Evolutionary conservation across 2,329 filamentous ascomycete species (phyloP).

Genomic region (Alternaria novae-zelandiae): DNA sequence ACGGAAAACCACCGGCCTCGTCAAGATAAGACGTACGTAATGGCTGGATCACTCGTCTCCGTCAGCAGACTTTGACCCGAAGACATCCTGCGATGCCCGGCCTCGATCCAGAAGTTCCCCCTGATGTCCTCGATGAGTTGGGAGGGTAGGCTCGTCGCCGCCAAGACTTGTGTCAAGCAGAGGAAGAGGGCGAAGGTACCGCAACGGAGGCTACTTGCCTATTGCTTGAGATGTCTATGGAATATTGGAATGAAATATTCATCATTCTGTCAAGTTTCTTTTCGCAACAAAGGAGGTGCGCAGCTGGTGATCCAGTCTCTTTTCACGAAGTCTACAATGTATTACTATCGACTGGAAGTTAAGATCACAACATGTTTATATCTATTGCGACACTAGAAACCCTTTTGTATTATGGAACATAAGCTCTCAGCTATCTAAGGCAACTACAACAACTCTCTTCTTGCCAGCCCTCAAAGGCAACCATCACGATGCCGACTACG

Average conservation of each 20-base stretch:
- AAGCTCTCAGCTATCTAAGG: background rate
- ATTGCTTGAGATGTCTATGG: too few relatives aligned
- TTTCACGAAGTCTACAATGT: background rate
- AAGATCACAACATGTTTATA: background rate
- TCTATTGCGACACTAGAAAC: background rate
- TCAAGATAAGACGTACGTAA: constrained; percentile 48
- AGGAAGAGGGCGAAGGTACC: background rate
- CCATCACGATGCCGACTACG: background rate
- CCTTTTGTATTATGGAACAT: too few relatives aligned
- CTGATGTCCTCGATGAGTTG: background rate
- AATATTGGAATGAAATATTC: background rate
- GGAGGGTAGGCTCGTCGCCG: constrained; percentile 16
- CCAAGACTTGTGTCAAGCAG: constrained; percentile 17
- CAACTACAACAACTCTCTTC: background rate
- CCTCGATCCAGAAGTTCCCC: constrained; percentile 1
- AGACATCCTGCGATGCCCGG: constrained; percentile 12
- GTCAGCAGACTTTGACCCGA: constrained; percentile 18
- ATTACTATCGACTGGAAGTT: background rate
- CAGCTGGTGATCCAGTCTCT: background rate
- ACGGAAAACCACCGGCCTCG: constrained; percentile 44
- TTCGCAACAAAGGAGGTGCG: background rate
- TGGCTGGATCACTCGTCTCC: constrained; percentile 35
- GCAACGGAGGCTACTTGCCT: background rate
- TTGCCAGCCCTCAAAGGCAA: background rate
- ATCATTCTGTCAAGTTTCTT: background rate